Evolutionary conservation across 2,329 filamentous ascomycete genomes (phyloP).

Genomic region (Pseudogymnoascus sp.): DNA sequence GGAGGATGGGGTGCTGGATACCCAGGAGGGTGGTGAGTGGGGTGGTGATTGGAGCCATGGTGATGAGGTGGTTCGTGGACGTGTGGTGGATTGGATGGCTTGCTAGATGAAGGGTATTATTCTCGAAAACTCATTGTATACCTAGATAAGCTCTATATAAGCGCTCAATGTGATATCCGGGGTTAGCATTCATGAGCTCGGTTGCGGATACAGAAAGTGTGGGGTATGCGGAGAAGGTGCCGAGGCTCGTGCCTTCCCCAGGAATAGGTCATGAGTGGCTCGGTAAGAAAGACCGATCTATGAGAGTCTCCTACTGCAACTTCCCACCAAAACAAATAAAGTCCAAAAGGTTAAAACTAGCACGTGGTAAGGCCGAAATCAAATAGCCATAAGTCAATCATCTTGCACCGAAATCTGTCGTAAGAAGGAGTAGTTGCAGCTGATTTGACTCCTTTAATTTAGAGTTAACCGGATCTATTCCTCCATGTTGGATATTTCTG

Average conservation of each 20-base stretch:
- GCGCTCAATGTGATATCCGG: background rate
- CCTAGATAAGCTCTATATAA: background rate
- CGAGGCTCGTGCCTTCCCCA: constrained; percentile 21
- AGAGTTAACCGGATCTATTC: background rate
- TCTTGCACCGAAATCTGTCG: background rate
- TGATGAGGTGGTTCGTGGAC: background rate
- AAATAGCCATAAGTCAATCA: background rate
- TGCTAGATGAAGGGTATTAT: constrained; percentile 1
- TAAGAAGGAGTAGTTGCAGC: background rate
- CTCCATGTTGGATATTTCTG: background rate
- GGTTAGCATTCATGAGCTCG: constrained; percentile 5
- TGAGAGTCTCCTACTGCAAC: background rate
- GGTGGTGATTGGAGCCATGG: constrained; percentile 52
- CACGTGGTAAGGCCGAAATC: constrained; percentile 1
- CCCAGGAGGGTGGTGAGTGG: constrained; percentile 70
- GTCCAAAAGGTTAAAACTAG: background rate
- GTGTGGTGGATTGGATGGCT: background rate
- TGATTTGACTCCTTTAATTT: background rate
- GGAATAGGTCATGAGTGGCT: constrained; percentile 16
- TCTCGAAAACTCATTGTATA: background rate
- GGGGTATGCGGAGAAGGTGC: constrained; percentile 8
- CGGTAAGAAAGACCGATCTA: background rate
- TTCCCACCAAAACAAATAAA: background rate
- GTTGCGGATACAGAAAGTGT: constrained; percentile 10
- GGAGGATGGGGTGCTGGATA: constrained; percentile 81